Evolutionary conservation across 208 protist species (phyloP).

Genomic region (Crithidia fasciculata): DNA sequence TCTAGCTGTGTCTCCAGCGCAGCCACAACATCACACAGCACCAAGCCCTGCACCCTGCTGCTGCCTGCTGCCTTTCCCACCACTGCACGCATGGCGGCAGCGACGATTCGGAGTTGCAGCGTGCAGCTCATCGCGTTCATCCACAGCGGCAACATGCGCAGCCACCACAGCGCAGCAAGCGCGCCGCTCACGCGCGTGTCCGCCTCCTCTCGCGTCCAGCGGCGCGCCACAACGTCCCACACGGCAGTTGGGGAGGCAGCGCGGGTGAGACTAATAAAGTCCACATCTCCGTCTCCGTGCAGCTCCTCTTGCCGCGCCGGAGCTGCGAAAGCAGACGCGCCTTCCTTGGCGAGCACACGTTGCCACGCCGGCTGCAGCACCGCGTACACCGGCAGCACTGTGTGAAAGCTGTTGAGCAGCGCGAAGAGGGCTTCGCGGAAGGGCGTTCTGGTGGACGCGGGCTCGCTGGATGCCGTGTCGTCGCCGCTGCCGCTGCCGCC

Average conservation of each 20-base stretch:
- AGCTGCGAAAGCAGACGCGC: too few species aligned
- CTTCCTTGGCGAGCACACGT: neutral
- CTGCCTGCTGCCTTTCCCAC: neutral
- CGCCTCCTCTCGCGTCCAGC: constrained; percentile 35
- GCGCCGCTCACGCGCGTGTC: constrained; percentile 41
- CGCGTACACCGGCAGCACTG: constrained; percentile 29
- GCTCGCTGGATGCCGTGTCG: neutral
- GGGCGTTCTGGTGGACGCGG: neutral
- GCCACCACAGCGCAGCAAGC: constrained; percentile 43
- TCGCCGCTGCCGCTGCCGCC: neutral
- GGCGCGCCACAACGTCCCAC: constrained; percentile 35
- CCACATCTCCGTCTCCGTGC: neutral
- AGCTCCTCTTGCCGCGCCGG: neutral
- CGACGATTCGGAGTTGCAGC: constrained; percentile 31
- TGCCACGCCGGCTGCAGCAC: constrained; percentile 31
- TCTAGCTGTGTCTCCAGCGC: constrained; percentile 21
- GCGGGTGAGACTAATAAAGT: neutral
- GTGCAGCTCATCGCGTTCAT: constrained; percentile 12
- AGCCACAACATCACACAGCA: constrained; percentile 4
- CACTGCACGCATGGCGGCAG: neutral
- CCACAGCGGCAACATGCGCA: constrained; percentile 33
- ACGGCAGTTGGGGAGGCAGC: constrained; percentile 22
- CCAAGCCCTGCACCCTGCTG: neutral
- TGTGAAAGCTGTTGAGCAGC: constrained; percentile 19
- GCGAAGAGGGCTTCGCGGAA: constrained; percentile 19